Conservation (phyloP, 768 basidiomycete genomes). For the Amanita thiersii region DNA sequence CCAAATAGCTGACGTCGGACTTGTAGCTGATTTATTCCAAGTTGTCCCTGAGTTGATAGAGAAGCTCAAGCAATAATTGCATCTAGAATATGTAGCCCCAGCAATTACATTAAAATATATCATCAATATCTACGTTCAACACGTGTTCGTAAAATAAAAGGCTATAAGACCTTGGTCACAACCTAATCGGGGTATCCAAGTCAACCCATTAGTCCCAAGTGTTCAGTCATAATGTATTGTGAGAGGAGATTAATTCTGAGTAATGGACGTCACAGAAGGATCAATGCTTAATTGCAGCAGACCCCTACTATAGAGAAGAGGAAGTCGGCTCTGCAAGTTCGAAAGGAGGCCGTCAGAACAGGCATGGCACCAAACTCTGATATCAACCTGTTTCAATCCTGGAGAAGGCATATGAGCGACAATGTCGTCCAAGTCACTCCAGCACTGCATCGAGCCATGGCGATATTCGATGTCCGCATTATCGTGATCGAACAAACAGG, state of each 20-base stretch:
- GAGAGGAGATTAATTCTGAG: no score
- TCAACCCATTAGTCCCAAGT: no score
- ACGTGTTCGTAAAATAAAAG: no score
- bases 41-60: constrained; percentile 86
- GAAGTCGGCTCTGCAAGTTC: background rate
- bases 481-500: background rate
- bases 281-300: background rate
- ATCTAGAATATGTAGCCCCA: no score
- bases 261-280: background rate
- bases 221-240: no score
- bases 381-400: background rate
- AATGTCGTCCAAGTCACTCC: background rate
- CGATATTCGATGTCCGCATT: background rate
- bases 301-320: background rate
- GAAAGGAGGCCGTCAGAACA: background rate
- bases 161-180: no score
- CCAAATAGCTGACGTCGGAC: constrained; percentile 93
- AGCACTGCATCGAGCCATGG: background rate
- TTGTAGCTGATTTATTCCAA: constrained; percentile 90
- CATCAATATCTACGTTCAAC: no score
- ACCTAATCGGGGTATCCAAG: no score
- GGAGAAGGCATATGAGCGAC: background rate
- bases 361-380: background rate
- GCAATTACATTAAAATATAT: no score
- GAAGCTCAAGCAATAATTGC: constrained; percentile 56